These are phyloP conservation scores for Ophioceras dolichostomum DNA, from an alignment of 2,329 filamentous ascomycete species.

Conservation along the genomic window DNA sequence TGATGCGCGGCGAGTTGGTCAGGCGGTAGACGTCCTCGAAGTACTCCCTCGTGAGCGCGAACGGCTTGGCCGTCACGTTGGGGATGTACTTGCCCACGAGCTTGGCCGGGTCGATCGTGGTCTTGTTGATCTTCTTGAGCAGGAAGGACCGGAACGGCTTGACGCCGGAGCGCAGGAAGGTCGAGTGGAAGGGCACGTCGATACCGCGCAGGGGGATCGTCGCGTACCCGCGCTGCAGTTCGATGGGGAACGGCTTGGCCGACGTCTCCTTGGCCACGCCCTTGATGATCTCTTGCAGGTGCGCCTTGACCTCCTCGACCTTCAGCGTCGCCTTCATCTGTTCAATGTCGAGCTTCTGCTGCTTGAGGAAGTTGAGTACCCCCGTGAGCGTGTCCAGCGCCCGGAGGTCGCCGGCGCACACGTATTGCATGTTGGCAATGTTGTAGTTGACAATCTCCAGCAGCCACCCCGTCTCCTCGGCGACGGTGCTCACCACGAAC, in stretches of 20 bases:
- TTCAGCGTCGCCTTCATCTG: slow-evolving; percentile 76
- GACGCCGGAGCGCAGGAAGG: slow-evolving; percentile 92
- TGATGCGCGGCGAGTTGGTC: slow-evolving; percentile 73
- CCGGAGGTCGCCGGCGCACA: slow-evolving; percentile 58
- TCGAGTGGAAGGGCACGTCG: slow-evolving; percentile 98
- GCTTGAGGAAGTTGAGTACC: slow-evolving; percentile 90
- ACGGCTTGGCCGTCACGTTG: slow-evolving; percentile 93
- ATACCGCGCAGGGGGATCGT: slow-evolving; percentile 96
- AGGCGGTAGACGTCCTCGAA: slow-evolving; percentile 97
- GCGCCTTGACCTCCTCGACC: slow-evolving; percentile 82
- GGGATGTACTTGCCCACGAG: slow-evolving; percentile 97
- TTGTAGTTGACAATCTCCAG: slow-evolving; percentile 98
- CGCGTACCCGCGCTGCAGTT: slow-evolving; percentile 88
- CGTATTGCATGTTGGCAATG: slow-evolving; percentile 65
- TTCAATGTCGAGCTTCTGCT: slow-evolving; percentile 95
- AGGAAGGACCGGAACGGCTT: slow-evolving; percentile 98
- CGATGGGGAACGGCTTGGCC: slow-evolving; percentile 75
- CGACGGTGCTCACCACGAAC: slow-evolving; percentile 91
- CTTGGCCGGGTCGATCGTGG: slow-evolving; percentile 93
- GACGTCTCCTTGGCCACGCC: slow-evolving; percentile 79
- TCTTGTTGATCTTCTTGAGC: slow-evolving; percentile 99
- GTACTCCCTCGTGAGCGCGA: slow-evolving; percentile 94
- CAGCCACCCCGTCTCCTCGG: slow-evolving; percentile 88
- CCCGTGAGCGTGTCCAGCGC: slow-evolving; percentile 63
- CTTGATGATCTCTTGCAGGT: slow-evolving; percentile 82